phyloP scores from a whole-genome alignment of 805 yeast species.

The Saturnispora ahearnii region DNA sequence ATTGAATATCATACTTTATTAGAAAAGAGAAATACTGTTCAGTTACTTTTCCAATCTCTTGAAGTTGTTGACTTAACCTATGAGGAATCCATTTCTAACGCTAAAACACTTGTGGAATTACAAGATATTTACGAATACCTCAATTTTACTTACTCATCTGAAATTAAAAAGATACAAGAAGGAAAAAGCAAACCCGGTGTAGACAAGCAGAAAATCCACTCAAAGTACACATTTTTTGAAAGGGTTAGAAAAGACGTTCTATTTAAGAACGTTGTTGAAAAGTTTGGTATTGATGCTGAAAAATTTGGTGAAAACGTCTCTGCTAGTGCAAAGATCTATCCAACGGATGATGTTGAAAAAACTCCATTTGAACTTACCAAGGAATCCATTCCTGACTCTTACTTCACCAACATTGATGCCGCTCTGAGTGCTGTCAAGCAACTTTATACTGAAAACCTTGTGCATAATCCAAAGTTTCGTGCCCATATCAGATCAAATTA shows the following conservation, averaged over 20 bases:
- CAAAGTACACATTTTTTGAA: constrained; percentile 55
- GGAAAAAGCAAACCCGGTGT: constrained; percentile 11
- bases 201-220: constrained; percentile 34
- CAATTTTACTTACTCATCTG: constrained; percentile 59
- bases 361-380: constrained; percentile 55
- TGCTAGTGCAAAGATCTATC: constrained; percentile 56
- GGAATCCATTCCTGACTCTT: constrained; percentile 27
- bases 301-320: constrained; percentile 76
- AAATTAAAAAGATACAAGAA: constrained; percentile 37
- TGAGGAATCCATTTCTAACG: constrained; percentile 43
- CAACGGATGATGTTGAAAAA: constrained; percentile 57
- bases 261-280: constrained; percentile 49
- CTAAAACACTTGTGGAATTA: constrained; percentile 62
- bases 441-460: constrained; percentile 70
- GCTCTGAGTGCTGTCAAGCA: constrained; percentile 63
- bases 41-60: constrained; percentile 45
- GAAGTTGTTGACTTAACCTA: constrained; percentile 49
- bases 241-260: constrained; percentile 57
- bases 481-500: constrained; percentile 56
- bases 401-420: constrained; percentile 42
- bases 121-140: constrained; percentile 85
- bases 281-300: constrained; percentile 70
- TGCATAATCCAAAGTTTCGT: constrained; percentile 73
- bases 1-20: constrained; percentile 79
- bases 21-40: constrained; percentile 56